Conservation (phyloP, 2,329 filamentous ascomycete genomes). For the Emergomyces orientalis region DNA sequence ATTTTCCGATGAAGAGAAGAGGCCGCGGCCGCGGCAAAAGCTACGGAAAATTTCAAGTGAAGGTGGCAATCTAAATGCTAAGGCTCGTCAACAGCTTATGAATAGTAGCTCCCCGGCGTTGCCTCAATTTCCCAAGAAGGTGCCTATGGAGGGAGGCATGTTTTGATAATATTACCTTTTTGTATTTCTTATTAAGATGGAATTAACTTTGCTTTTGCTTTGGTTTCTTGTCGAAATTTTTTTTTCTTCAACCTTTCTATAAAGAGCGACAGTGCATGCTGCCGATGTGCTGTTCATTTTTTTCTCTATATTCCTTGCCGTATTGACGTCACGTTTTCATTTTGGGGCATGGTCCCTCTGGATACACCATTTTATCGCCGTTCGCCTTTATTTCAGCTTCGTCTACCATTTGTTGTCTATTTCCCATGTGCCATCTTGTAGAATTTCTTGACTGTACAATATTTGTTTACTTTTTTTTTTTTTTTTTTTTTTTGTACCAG, state of each 20-base stretch:
- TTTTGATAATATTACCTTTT: slow-evolving; percentile 23
- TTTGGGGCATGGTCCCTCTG: background rate
- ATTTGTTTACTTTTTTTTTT: background rate
- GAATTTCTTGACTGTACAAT: background rate
- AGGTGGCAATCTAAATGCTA: slow-evolving; percentile 40
- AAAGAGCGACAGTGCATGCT: slow-evolving; percentile 1
- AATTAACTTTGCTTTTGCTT: background rate
- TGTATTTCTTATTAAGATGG: slow-evolving; percentile 7
- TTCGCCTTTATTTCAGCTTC: background rate
- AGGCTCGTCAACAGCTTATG: slow-evolving; percentile 35
- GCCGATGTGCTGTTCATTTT: background rate
- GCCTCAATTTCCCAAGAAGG: slow-evolving; percentile 26
- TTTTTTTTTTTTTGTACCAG: background rate
- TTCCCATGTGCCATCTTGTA: background rate
- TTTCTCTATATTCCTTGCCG: background rate
- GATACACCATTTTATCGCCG: background rate
- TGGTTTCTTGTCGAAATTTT: slow-evolving; percentile 10
- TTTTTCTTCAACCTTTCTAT: background rate
- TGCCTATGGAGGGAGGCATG: slow-evolving; percentile 28
- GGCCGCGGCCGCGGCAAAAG: slow-evolving; percentile 29
- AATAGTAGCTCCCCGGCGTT: slow-evolving; percentile 22
- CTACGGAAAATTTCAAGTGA: slow-evolving; percentile 44
- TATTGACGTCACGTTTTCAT: background rate
- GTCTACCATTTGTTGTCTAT: background rate
- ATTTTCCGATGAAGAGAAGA: slow-evolving; percentile 37